Percentiles rank a stretch among this genome's conserved stretches.
Conservation (phyloP, 164 flowering plant species). For the Cinnamomum chago region DNA sequence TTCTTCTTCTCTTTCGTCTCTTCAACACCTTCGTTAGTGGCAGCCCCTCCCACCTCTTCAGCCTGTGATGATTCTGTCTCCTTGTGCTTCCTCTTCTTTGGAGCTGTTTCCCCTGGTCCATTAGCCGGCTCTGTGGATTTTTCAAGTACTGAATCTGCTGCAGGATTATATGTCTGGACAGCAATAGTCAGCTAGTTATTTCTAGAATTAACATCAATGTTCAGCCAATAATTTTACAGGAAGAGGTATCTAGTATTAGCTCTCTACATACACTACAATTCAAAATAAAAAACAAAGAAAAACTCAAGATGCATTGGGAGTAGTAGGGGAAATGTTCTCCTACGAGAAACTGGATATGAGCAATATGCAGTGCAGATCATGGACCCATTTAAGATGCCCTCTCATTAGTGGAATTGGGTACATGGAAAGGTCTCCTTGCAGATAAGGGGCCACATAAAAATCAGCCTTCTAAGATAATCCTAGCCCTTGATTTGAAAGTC, state of each 20-base stretch:
- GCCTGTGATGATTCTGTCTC: constrained; percentile 16
- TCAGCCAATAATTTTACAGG: neutral
- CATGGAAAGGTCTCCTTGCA: too few species aligned
- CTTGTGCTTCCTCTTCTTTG: constrained; percentile 30
- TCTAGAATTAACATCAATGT: neutral
- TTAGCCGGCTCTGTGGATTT: constrained; percentile 11
- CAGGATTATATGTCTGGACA: constrained; percentile 67
- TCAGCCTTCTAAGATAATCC: too few species aligned
- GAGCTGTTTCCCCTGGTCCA: constrained; percentile 6
- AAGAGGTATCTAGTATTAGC: neutral
- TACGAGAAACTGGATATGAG: too few species aligned
- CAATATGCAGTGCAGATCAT: too few species aligned
- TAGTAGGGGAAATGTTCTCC: too few species aligned
- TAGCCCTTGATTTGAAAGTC: too few species aligned
- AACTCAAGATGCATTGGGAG: too few species aligned
- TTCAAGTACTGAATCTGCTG: constrained; percentile 60
- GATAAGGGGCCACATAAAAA: too few species aligned
- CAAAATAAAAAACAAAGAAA: too few species aligned
- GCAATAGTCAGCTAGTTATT: neutral
- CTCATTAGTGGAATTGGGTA: too few species aligned
- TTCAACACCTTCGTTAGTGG: constrained; percentile 17
- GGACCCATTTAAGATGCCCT: too few species aligned
- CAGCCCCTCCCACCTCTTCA: constrained; percentile 16
- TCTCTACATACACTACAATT: too few species aligned
- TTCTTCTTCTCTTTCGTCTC: constrained; percentile 43